Conservation (phyloP, 768 basidiomycete species). For the Atractiella rhizophila region DNA sequence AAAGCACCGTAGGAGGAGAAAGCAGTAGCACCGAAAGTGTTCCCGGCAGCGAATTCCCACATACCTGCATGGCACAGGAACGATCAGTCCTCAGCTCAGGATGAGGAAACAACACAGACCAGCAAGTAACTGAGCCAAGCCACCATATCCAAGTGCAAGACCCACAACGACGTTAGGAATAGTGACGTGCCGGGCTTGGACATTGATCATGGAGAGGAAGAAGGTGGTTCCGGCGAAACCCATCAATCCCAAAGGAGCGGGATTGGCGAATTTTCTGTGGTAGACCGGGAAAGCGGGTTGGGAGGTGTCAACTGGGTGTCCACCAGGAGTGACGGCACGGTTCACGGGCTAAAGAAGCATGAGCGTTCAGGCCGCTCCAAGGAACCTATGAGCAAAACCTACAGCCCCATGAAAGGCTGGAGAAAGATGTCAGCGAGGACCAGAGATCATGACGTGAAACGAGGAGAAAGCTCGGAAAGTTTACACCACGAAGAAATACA, state of each 20-base stretch:
- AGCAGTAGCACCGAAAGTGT: conserved; percentile 27
- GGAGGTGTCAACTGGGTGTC: conserved; percentile 18
- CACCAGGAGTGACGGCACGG: too few species aligned
- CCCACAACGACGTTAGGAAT: conserved; percentile 4
- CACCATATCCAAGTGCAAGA: conserved; percentile 10
- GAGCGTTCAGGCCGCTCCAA: too few species aligned
- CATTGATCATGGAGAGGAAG: conserved; percentile 20
- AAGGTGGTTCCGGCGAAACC: conserved; percentile 21
- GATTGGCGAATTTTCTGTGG: conserved; percentile 17
- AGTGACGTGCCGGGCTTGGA: conserved; percentile 11
- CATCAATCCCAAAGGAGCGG: conserved; percentile 19
- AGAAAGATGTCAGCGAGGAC: too few species aligned
- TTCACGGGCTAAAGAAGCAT: too few species aligned
- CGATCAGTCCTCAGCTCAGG: too few species aligned
- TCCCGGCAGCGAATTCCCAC: too few species aligned
- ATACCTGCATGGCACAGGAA: too few species aligned
- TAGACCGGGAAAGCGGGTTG: conserved; percentile 18
- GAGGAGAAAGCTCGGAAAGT: too few species aligned
- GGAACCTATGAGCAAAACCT: too few species aligned
- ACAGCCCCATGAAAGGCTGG: too few species aligned
- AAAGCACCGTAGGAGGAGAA: conserved; percentile 66
- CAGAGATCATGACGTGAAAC: too few species aligned
- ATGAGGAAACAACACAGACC: conserved; percentile 21
- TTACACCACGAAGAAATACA: too few species aligned
- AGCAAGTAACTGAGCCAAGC: conserved; percentile 13